Base-by-base conservation (phyloP, 768 basidiomycete species). In the Suillus tomentosus region DNA sequence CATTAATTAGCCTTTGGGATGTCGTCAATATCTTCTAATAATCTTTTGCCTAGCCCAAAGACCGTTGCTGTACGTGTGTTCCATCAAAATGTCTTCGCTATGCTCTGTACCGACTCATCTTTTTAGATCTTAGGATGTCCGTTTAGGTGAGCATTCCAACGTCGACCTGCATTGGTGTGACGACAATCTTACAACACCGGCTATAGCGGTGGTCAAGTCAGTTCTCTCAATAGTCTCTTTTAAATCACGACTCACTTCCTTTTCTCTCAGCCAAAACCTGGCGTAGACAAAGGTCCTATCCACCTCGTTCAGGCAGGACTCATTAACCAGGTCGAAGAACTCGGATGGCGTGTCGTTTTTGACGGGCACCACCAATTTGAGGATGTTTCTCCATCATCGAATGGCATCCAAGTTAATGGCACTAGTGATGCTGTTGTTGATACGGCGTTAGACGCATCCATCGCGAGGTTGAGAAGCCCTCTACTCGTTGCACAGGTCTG, bases 61-160 rank as follows among this genome's bases (percentile, higher is more conserved):
- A 94, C 91, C 0, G 82, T 87, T 45, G 92, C 91, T 59, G 94
- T 95, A 73, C 76, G 92, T 84, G n/a, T 14, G 51, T n/a, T 45
- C 36, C 15, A 15, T 51, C 24, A 2, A 0, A 36, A 36, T 31
- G 4, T 31, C 31, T 31, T 31, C 31, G 5, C 31, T 36, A 36
- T 10, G 9, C 36, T 22, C 22, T 31, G 31, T 11, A 19, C 65
- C 70, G 60, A 71, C 65, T 37, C 61, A 42, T 43, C 56, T 17
- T n/a, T 15, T 43, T 65, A 95, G 90, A 92, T 99, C 70, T 89
- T 99, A 36, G 95, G 94, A 34, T 97, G 95, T 79, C 96, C 96
- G 17, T 97, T 97, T 84, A 94, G 92, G 95, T 94, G 71, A 74
- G 86, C 79, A 17, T 45, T 11, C 27, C 39, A 8, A 39, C 43